Conservation (phyloP, 805 yeast genomes). For the Candida quercuum region DNA sequence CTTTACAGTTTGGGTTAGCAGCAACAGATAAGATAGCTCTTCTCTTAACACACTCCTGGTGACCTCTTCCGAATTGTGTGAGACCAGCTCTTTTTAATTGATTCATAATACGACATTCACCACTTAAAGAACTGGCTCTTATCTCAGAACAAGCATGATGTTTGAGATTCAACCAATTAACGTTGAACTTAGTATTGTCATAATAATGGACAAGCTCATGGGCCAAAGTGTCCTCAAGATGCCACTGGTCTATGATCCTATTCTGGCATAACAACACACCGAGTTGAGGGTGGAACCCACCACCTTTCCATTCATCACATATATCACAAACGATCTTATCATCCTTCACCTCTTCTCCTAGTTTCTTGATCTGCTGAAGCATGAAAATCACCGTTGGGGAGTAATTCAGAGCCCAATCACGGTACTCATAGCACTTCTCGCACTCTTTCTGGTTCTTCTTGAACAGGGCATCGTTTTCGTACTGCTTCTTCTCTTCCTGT, state of each 20-base stretch:
- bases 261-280: constrained; percentile 89
- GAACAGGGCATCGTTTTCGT: constrained; percentile 47
- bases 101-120: constrained; percentile 89
- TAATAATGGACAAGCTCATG: constrained; percentile 94
- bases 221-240: constrained; percentile 83
- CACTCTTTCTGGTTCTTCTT: constrained; percentile 52
- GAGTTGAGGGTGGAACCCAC: constrained; percentile 88
- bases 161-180: constrained; percentile 76
- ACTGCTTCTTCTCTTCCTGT: constrained; percentile 44
- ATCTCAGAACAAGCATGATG: constrained; percentile 98
- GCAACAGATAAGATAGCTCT: constrained; percentile 81
- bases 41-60: constrained; percentile 85
- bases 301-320: constrained; percentile 80
- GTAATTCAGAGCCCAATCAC: constrained; percentile 74
- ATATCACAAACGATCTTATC: constrained; percentile 67
- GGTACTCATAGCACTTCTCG: constrained; percentile 60
- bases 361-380: constrained; percentile 72
- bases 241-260: constrained; percentile 60
- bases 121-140: constrained; percentile 86
- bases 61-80: constrained; percentile 64
- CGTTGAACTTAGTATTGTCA: constrained; percentile 82
- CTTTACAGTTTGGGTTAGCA: constrained; percentile 80
- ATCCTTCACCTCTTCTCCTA: constrained; percentile 42
- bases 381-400: constrained; percentile 86
- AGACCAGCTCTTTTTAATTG: constrained; percentile 53